Base-by-base conservation (phyloP, 2,329 filamentous ascomycete species). In the Xylariaceae sp. region DNA sequence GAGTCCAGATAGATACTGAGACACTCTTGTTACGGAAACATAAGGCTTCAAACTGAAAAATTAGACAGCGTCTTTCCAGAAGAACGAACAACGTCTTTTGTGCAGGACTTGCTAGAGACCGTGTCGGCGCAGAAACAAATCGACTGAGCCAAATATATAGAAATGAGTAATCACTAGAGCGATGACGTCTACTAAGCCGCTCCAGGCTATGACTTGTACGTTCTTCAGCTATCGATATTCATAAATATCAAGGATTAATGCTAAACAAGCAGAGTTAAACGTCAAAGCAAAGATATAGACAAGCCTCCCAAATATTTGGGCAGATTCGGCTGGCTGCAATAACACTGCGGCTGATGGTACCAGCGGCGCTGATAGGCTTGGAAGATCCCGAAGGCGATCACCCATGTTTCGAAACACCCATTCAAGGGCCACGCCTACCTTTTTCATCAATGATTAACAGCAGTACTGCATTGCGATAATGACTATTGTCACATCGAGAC, bases 351-450 rank as follows among this genome's bases (percentile, higher is more conserved):
- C 42, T 50, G 47, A 55, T 44, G n/a, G 40, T n/a, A 32, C 27
- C 39, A 27, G 16, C 23, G 29, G 16, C 10, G 27, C 16, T 55
- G 37, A 54, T 54, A 54, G 50, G 46, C n/a, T 23, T 39, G 41
- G 50, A 55, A 51, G n/a, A 40, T 50, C 13, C 33, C 29, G 46
- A 49, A 15, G 8, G 13, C 26, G 13, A 20, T 16, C 15, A 41
- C 15, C 44, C 40, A 30, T 43, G 15, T 18, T n/a, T 27, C 18
- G 30, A 26, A 30, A 11, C 16, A 9, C 16, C 29, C 6, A 7
- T 23, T 50, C 26, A 5, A 50, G 13, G 13, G 11, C n/a, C n/a
- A 36, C 21, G 33, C 8, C 35, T 6, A 39, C 16, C 24, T 44
- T 39, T 33, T 33, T 27, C 23, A 42, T 36, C 36, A 24, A 41